Base-by-base conservation (phyloP, 495 filamentous ascomycete species). In the Penicillium soppii region DNA sequence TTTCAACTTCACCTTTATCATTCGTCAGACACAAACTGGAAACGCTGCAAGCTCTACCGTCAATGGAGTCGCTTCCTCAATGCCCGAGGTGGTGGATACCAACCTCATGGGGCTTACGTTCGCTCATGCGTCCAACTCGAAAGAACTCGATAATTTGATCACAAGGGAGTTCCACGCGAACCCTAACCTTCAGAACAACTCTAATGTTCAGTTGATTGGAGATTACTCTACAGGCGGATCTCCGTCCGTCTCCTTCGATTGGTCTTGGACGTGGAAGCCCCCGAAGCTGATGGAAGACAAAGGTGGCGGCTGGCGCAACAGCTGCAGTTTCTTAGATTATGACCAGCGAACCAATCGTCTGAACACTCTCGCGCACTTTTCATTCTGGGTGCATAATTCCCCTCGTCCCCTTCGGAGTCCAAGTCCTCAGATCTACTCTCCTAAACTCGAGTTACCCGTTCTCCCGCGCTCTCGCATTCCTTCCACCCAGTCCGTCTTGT, bases 121-220 rank as follows among this genome's bases (percentile, higher is more conserved):
- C 70, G 87, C 92, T 35, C 91, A 91, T 65, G 92, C 88, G 23
- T 88, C 92, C 2, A 95, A 82, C 54, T 70, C 83, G 8, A 87
- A 83, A 66, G 94, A 97, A 52, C 79, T 98, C 10, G 94, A 97
- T 60, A 97, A 94, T 56, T 75, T 98, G 21, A 86, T 97, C 37
- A 97, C 90, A 17, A 77, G 91, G 54, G 94, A 98, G 67, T 97
- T 98, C 61, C 90, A 97, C 54, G 91, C 92, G 23, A 92, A 98
- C 57, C 94, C 95, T 1, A 98, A 98, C 66, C 73, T 98, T 23
- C 94, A 98, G 73, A 96, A 96, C 63, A 97, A 97, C 58, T 82
- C 91, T 20, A 97, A 96, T 68, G 94, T 98, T 10, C 88, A 92
- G 52, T 74, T 98, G 12, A 84, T 97, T 7, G 94, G 94, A 0